Evolutionary conservation across 805 yeast species (phyloP).

Genomic region (Kuraishia borneana): DNA sequence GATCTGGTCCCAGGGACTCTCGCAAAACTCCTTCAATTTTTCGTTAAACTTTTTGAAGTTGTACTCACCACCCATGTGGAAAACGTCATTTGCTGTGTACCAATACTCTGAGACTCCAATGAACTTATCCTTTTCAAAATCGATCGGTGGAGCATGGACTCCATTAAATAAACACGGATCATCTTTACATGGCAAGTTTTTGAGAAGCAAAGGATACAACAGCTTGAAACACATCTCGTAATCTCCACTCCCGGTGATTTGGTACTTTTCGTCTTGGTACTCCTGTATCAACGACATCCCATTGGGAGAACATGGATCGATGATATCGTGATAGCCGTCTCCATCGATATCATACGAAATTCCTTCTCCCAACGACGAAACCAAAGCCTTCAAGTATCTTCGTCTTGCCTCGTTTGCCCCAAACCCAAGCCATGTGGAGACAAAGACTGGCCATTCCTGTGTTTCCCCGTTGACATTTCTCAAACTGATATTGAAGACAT

Average conservation of each 20-base stretch:
- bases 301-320: slow-evolving; percentile 76
- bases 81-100: slow-evolving; percentile 92
- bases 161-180: slow-evolving; percentile 93
- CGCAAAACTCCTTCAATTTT: slow-evolving; percentile 64
- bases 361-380: slow-evolving; percentile 34
- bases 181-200: slow-evolving; percentile 73
- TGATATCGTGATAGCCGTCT: slow-evolving; percentile 33
- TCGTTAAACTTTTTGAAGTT: slow-evolving; percentile 60
- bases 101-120: slow-evolving; percentile 95
- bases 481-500: slow-evolving; percentile 54
- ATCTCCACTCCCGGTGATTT: slow-evolving; percentile 66
- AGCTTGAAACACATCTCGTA: slow-evolving; percentile 62
- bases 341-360: slow-evolving; percentile 31
- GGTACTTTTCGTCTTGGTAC: slow-evolving; percentile 34
- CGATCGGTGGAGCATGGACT: slow-evolving; percentile 83
- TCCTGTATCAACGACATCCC: slow-evolving; percentile 40
- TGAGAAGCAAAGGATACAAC: slow-evolving; percentile 67
- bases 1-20: slow-evolving; percentile 55
- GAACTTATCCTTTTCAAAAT: slow-evolving; percentile 69
- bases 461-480: slow-evolving; percentile 59
- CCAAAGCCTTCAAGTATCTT: slow-evolving; percentile 47
- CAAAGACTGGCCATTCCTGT: slow-evolving; percentile 79
- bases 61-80: slow-evolving; percentile 81
- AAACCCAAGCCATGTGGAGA: slow-evolving; percentile 94
- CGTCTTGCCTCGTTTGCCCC: slow-evolving; percentile 92